These are phyloP conservation scores for Pterocarpus macrocarpus DNA, from an alignment of 306 rosid species.

Conservation along the genomic window DNA sequence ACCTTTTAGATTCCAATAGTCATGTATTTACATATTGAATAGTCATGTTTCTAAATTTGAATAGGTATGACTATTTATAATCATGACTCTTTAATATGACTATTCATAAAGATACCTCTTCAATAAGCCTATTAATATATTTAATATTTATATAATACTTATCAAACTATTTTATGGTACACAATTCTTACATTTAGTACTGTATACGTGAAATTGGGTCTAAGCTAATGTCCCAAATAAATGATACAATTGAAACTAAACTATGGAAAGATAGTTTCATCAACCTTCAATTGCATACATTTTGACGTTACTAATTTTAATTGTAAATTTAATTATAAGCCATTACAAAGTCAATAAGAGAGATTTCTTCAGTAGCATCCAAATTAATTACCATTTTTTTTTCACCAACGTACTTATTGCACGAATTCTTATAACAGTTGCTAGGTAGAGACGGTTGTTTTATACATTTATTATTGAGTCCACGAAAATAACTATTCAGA, in stretches of 20 bases:
- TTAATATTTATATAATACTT: too few relatives aligned
- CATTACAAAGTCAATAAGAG: conserved; percentile 5
- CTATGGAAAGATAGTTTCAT: conserved; percentile 4
- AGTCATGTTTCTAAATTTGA: too few relatives aligned
- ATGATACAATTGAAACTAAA: not conserved
- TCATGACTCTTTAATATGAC: too few relatives aligned
- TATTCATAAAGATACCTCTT: too few relatives aligned
- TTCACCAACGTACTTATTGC: not conserved
- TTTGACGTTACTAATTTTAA: not conserved
- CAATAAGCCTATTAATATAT: too few relatives aligned
- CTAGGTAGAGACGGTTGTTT: not conserved
- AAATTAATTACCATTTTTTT: not conserved
- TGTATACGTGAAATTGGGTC: too few relatives aligned
- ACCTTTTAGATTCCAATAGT: too few relatives aligned
- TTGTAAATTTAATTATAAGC: not conserved
- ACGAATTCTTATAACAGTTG: not conserved
- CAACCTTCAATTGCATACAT: not conserved
- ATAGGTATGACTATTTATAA: too few relatives aligned
- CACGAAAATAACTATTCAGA: conserved; percentile 5
- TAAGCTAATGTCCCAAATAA: too few relatives aligned
- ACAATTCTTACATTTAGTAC: too few relatives aligned
- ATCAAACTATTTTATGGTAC: too few relatives aligned
- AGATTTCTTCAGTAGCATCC: not conserved
- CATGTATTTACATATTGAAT: too few relatives aligned
- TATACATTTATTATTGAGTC: conserved; percentile 12